A percentile compares a stretch with the other conserved stretches of the same genome.
phyloP scores from a whole-genome alignment of 352 stramenopile species.

The Saprolegnia parasitica region DNA sequence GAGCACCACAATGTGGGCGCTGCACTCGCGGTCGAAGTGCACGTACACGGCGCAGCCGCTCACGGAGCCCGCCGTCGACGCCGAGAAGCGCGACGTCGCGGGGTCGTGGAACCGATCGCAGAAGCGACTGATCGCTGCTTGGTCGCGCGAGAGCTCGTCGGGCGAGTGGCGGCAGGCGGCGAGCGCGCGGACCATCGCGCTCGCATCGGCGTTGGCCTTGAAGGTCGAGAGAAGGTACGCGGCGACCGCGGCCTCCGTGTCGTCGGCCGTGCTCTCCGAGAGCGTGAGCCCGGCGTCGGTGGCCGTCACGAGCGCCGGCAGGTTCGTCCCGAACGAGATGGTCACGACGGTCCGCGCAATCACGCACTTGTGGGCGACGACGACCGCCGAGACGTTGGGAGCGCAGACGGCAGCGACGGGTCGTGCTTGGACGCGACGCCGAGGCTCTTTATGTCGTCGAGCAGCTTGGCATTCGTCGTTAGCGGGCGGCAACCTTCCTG shows the following conservation, averaged over 20 bases:
- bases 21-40: slow-evolving; percentile 50
- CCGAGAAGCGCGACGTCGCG: slow-evolving; percentile 40
- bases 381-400: slow-evolving; percentile 36
- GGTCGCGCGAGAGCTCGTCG: slow-evolving; percentile 37
- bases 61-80: slow-evolving; percentile 41
- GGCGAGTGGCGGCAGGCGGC: slow-evolving; percentile 36
- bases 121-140: slow-evolving; percentile 48
- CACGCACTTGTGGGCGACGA: slow-evolving; percentile 46
- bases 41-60: slow-evolving; percentile 53
- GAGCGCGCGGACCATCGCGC: slow-evolving; percentile 43
- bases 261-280: slow-evolving; percentile 41
- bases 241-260: slow-evolving; percentile 47
- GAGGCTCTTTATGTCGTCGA: slow-evolving; percentile 41
- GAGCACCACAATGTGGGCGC: slow-evolving; percentile 45
- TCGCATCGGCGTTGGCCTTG: slow-evolving; percentile 37
- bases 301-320: slow-evolving; percentile 40
- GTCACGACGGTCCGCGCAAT: slow-evolving; percentile 43
- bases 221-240: slow-evolving; percentile 40
- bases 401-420: slow-evolving; percentile 31
- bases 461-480: slow-evolving; percentile 35
- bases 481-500: slow-evolving; percentile 32
- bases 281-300: slow-evolving; percentile 40
- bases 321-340: slow-evolving; percentile 41
- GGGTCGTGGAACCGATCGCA: slow-evolving; percentile 35
- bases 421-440: slow-evolving; percentile 44